phyloP scores from a whole-genome alignment of 2,329 filamentous ascomycete species.

The Akanthomyces muscarius region DNA sequence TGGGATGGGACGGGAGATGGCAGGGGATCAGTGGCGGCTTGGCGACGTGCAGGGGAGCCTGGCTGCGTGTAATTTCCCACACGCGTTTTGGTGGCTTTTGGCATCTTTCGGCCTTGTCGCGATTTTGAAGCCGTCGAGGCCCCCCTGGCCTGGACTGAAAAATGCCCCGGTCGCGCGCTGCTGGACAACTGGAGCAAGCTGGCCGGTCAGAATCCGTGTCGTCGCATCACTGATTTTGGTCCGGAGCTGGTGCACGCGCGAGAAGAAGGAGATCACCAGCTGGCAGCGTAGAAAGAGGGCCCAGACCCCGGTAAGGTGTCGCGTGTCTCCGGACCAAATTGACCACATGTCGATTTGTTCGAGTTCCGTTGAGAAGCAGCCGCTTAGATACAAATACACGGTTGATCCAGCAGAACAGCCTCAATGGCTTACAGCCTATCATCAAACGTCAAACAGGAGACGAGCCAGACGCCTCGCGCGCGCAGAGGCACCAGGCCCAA shows the following conservation, averaged over 20 bases:
- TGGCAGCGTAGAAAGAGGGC: neutral
- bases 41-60: slow-evolving; percentile 5
- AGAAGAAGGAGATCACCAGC: neutral
- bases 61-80: slow-evolving; percentile 5
- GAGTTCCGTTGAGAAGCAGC: neutral
- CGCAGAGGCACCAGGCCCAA: neutral
- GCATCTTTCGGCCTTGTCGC: neutral
- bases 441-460: too few species aligned
- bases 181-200: neutral
- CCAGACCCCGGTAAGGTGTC: neutral
- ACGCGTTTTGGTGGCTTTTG: neutral
- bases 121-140: neutral
- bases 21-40: neutral
- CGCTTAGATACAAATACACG: neutral
- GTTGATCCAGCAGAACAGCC: neutral
- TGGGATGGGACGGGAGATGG: neutral
- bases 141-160: neutral
- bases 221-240: neutral
- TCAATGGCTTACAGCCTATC: neutral
- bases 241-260: neutral
- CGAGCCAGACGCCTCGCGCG: neutral
- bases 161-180: neutral
- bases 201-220: neutral
- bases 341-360: neutral
- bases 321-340: neutral